These are phyloP conservation scores for Opeltia flavorubescens DNA, from an alignment of 495 filamentous ascomycete species.

Conservation along the genomic window DNA sequence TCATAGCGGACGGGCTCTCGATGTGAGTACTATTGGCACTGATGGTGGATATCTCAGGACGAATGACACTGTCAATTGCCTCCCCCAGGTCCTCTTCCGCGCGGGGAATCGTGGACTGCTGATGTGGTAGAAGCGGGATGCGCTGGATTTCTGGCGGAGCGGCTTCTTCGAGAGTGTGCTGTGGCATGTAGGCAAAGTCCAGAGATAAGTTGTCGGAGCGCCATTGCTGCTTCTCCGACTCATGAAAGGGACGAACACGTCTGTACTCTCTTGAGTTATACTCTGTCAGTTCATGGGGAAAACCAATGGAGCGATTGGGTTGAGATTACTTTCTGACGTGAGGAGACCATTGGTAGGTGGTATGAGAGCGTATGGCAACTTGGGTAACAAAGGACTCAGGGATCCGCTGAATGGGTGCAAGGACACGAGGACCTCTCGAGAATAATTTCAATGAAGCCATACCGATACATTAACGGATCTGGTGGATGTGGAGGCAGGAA, in stretches of 20 bases:
- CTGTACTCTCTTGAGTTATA: not conserved
- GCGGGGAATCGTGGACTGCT: slow-evolving; percentile 17
- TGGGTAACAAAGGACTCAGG: not conserved
- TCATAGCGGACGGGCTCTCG: slow-evolving; percentile 36
- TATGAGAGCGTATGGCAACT: not conserved
- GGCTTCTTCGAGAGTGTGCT: slow-evolving; percentile 28
- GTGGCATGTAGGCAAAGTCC: slow-evolving; percentile 50
- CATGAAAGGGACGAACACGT: slow-evolving; percentile 42
- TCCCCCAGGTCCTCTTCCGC: slow-evolving; percentile 8
- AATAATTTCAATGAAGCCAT: too few relatives aligned
- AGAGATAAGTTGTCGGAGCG: slow-evolving; percentile 45
- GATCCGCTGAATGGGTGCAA: not conserved
- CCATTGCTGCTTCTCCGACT: slow-evolving; percentile 38
- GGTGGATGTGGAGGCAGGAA: too few relatives aligned
- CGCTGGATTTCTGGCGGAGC: slow-evolving; percentile 18
- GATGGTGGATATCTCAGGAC: slow-evolving; percentile 43
- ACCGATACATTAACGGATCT: too few relatives aligned
- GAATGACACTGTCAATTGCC: slow-evolving; percentile 28
- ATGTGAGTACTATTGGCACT: slow-evolving; percentile 38
- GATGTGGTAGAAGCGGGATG: slow-evolving; percentile 41
- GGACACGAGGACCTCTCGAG: too few relatives aligned
- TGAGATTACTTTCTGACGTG: not conserved
- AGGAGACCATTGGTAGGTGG: not conserved
- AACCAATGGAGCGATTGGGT: not conserved
- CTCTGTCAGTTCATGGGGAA: not conserved